Conservation (phyloP, 208 protist species). For the Acanthamoeba culbertsoni region DNA sequence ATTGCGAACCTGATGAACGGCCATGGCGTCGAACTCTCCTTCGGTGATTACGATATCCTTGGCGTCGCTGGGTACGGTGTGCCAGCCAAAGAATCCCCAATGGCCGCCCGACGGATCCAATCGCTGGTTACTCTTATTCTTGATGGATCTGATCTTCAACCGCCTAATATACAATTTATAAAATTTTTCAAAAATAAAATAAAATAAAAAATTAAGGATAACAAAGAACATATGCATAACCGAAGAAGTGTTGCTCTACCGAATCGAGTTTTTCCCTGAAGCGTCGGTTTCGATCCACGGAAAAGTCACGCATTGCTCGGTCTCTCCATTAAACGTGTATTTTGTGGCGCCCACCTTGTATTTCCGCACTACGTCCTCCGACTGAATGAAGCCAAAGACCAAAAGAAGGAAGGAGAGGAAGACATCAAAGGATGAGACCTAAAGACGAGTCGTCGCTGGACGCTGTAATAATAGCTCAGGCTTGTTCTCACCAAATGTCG, state of each 20-base stretch:
- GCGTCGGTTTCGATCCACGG: constrained; percentile 59
- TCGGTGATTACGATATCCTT: constrained; percentile 78
- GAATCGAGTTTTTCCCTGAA: neutral
- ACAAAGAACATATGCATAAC: neutral
- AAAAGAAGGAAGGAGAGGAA: neutral
- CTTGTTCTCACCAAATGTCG: constrained; percentile 46
- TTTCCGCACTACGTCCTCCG: constrained; percentile 40
- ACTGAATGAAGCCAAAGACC: neutral
- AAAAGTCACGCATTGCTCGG: constrained; percentile 74
- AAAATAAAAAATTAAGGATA: neutral
- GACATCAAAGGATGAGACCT: neutral
- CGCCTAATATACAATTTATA: neutral
- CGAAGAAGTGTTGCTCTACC: neutral
- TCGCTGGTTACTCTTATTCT: constrained; percentile 64
- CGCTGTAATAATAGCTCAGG: too few relatives aligned
- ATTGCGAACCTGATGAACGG: constrained; percentile 67
- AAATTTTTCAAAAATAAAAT: neutral
- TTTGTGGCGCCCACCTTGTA: constrained; percentile 72
- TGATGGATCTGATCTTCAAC: constrained; percentile 71
- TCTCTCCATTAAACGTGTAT: constrained; percentile 41
- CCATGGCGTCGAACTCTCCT: constrained; percentile 83
- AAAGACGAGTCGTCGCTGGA: neutral
- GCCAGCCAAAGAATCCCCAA: constrained; percentile 82
- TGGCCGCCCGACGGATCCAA: constrained; percentile 70
- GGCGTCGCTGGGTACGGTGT: constrained; percentile 61